Evolutionary conservation across 2,329 filamentous ascomycete genomes (phyloP).

Genomic region (Pseudogymnoascus sp.): DNA sequence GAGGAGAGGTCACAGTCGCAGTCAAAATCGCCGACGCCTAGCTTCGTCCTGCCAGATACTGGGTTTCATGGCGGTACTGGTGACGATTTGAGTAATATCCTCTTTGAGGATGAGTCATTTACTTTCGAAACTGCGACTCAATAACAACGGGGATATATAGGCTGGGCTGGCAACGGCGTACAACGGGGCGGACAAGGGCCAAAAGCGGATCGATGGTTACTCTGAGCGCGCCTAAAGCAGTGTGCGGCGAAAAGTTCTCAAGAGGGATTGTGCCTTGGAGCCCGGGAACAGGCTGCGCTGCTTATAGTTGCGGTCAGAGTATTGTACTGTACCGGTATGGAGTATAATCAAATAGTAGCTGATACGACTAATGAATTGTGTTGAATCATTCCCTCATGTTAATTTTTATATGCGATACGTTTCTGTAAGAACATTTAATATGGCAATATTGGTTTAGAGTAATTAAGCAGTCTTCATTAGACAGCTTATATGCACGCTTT

Average conservation of each 20-base stretch:
- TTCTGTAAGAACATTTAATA: not conserved
- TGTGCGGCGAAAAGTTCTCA: not conserved
- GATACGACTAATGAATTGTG: not conserved
- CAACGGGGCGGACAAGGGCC: not conserved
- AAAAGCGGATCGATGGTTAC: not conserved
- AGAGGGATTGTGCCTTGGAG: not conserved
- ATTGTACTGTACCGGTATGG: constrained; percentile 5
- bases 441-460: not conserved
- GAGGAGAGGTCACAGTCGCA: constrained; percentile 2
- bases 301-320: not conserved
- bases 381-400: not conserved
- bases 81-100: constrained; percentile 3
- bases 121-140: not conserved
- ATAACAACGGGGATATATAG: not conserved
- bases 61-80: not conserved
- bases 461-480: not conserved
- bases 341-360: not conserved
- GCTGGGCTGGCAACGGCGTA: not conserved
- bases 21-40: not conserved
- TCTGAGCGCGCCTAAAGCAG: not conserved
- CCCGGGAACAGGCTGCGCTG: not conserved
- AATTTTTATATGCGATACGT: not conserved
- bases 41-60: not conserved
- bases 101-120: not conserved
- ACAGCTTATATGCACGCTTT: not conserved